Evolutionary conservation across 1,284 basidiomycete genomes (phyloP).

Genomic region (Pseudozyma thailandica): DNA sequence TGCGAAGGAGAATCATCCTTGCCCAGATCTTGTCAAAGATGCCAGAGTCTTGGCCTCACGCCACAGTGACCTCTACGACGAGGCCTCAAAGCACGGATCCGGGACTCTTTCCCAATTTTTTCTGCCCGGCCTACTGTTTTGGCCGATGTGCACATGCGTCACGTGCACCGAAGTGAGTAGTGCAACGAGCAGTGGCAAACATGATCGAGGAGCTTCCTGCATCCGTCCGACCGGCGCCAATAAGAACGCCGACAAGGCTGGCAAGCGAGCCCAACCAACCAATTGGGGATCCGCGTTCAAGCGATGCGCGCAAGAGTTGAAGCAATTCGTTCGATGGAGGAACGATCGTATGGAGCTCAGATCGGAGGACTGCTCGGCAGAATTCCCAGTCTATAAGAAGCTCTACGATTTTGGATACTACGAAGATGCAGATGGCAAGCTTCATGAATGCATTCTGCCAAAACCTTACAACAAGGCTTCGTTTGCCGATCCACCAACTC

Average conservation of each 20-base stretch:
- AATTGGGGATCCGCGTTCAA: background rate
- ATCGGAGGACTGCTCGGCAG: background rate
- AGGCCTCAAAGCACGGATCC: background rate
- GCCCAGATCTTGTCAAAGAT: too few relatives aligned
- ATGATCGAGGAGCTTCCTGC: too few relatives aligned
- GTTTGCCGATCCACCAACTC: background rate
- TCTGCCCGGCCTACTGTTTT: background rate
- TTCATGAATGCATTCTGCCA: background rate
- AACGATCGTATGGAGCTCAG: background rate
- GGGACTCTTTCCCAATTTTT: background rate
- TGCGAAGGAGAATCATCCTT: too few relatives aligned
- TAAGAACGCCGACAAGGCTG: background rate
- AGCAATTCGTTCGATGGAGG: background rate
- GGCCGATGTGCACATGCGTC: background rate
- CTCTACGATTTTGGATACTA: constrained; percentile 5
- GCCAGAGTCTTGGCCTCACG: too few relatives aligned
- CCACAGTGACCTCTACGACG: too few relatives aligned
- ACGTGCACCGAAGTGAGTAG: too few relatives aligned
- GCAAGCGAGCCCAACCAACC: background rate
- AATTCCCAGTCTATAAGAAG: background rate
- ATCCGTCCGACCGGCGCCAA: too few relatives aligned
- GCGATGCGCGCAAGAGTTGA: constrained; percentile 10
- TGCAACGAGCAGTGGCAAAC: too few relatives aligned
- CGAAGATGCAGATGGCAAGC: constrained; percentile 7
- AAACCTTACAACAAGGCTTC: background rate